Conservation (phyloP, 1,284 basidiomycete genomes). For the Trichosporon asahii region DNA sequence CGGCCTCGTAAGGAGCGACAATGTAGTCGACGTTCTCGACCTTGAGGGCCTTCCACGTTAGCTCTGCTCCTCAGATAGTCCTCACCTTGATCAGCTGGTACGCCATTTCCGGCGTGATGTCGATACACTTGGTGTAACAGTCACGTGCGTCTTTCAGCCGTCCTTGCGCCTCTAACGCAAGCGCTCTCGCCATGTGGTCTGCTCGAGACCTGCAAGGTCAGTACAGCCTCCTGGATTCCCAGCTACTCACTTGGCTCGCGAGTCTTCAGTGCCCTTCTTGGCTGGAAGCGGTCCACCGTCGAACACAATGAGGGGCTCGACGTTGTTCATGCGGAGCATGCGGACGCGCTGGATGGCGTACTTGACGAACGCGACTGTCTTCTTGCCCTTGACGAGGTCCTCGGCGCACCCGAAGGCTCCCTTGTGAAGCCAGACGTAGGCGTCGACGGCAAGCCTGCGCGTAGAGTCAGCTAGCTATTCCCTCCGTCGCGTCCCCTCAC, state of each 20-base stretch:
- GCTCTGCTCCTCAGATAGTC: not conserved
- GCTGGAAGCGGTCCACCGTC: constrained; percentile 94
- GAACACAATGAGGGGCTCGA: constrained; percentile 90
- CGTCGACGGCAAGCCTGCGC: constrained; percentile 40
- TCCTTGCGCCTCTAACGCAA: constrained; percentile 70
- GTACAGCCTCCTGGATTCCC: not conserved
- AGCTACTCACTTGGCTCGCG: constrained; percentile 60
- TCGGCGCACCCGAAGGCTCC: constrained; percentile 88
- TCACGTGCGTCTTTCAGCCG: constrained; percentile 78
- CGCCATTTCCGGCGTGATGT: constrained; percentile 96
- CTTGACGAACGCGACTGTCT: constrained; percentile 86
- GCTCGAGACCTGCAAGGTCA: constrained; percentile 49
- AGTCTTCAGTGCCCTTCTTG: constrained; percentile 83
- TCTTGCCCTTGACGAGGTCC: constrained; percentile 79
- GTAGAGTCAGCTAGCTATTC: not conserved
- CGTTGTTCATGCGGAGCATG: constrained; percentile 75
- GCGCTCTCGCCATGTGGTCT: constrained; percentile 61
- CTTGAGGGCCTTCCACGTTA: constrained; percentile 63
- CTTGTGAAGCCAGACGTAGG: constrained; percentile 95
- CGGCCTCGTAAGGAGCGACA: constrained; percentile 98
- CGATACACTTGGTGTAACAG: constrained; percentile 82
- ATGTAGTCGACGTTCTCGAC: constrained; percentile 77
- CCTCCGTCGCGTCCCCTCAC: not conserved
- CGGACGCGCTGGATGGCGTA: constrained; percentile 92
- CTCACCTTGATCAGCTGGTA: constrained; percentile 91